Evolutionary conservation across 2,329 filamentous ascomycete species (phyloP).

Genomic region (Aspergillus sp.): DNA sequence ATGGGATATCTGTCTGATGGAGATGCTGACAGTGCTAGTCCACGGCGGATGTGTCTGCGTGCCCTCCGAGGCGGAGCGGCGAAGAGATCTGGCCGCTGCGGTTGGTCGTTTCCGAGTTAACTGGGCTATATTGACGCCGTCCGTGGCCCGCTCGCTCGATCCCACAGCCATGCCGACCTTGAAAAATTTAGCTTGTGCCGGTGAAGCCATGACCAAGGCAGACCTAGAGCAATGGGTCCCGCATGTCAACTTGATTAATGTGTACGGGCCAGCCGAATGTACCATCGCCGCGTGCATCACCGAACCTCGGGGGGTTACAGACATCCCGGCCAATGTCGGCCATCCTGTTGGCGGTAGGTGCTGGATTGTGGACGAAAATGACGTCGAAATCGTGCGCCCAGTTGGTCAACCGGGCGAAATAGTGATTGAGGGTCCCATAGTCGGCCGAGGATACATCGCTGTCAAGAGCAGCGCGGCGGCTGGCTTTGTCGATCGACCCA

Average conservation of each 20-base stretch:
- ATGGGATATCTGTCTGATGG: constrained; percentile 38
- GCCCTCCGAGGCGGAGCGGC: constrained; percentile 39
- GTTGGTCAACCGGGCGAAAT: neutral
- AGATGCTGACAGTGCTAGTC: constrained; percentile 35
- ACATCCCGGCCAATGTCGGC: neutral
- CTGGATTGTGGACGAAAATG: neutral
- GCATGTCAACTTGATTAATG: constrained; percentile 3
- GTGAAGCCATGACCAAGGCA: constrained; percentile 26
- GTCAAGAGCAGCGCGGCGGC: constrained; percentile 21
- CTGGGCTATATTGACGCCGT: constrained; percentile 56
- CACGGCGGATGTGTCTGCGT: constrained; percentile 46
- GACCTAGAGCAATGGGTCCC: constrained; percentile 6
- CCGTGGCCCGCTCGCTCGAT: constrained; percentile 44
- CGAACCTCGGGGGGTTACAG: neutral
- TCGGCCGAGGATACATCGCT: constrained; percentile 29
- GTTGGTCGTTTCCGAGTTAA: constrained; percentile 27
- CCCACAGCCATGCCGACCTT: constrained; percentile 21
- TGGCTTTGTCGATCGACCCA: constrained; percentile 23
- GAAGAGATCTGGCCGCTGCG: constrained; percentile 29
- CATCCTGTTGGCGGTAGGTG: neutral
- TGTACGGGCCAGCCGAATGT: constrained; percentile 14
- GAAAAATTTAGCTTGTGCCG: constrained; percentile 37
- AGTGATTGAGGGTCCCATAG: neutral
- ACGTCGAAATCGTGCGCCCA: neutral
- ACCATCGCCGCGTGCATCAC: too few species aligned